Evolutionary conservation across 768 basidiomycete genomes (phyloP).

Genomic region (Dacryopinax spathularia): DNA sequence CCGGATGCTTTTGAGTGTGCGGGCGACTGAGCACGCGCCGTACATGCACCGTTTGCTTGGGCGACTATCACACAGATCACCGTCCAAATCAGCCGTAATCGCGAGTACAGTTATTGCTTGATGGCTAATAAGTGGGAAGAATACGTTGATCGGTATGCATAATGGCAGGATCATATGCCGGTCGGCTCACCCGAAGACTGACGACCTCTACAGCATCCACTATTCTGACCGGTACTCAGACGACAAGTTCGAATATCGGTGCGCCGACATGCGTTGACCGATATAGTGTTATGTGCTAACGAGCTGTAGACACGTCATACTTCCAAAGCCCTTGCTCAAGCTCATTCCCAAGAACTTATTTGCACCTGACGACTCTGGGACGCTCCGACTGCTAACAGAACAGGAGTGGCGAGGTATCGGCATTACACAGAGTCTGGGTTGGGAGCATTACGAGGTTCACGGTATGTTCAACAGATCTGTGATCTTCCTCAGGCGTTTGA

Average conservation of each 20-base stretch:
- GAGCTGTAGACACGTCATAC: conserved; percentile 69
- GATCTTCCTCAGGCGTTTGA: conserved; percentile 1
- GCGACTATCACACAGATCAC: too few relatives aligned
- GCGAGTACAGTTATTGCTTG: background rate
- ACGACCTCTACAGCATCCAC: conserved; percentile 44
- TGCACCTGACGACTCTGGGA: conserved; percentile 48
- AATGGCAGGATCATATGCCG: background rate
- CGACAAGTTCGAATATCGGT: conserved; percentile 72
- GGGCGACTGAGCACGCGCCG: background rate
- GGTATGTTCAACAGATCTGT: conserved; percentile 33
- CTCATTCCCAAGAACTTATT: conserved; percentile 81
- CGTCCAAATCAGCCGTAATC: background rate
- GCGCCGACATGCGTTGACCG: background rate
- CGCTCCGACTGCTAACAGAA: conserved; percentile 69
- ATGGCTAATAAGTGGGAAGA: conserved; percentile 2
- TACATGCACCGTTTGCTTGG: background rate
- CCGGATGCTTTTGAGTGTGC: background rate
- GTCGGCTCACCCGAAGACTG: too few relatives aligned
- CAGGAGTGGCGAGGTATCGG: conserved; percentile 93
- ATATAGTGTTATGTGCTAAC: background rate
- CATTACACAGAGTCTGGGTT: conserved; percentile 88
- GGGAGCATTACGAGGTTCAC: conserved; percentile 97
- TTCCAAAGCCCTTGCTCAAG: conserved; percentile 89
- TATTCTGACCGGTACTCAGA: conserved; percentile 89
- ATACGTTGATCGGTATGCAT: background rate